phyloP scores from a whole-genome alignment of 306 rosid genomes.

The Dicorynia guianensis region DNA sequence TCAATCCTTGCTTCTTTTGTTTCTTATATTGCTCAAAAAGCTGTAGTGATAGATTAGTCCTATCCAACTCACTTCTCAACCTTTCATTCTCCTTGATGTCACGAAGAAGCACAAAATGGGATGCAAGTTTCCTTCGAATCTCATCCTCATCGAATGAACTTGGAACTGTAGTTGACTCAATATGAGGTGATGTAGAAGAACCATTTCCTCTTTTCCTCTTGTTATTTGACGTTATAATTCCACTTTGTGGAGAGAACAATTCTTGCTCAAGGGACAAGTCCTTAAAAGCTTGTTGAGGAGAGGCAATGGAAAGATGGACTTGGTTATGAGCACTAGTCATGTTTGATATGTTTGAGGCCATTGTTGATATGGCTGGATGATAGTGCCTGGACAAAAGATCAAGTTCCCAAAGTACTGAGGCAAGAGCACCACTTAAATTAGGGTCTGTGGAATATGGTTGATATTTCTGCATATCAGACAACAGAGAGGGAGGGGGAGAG shows the following conservation, averaged over 20 bases:
- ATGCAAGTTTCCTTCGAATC: constrained; percentile 59
- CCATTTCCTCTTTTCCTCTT: constrained; percentile 59
- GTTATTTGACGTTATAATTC: constrained; percentile 48
- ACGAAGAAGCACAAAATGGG: constrained; percentile 70
- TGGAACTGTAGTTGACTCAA: constrained; percentile 36
- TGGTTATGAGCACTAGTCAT: constrained; percentile 68
- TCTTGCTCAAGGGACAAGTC: constrained; percentile 74
- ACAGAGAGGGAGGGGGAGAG: neutral
- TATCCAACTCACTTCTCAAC: constrained; percentile 72
- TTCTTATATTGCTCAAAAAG: constrained; percentile 72
- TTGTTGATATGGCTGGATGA: constrained; percentile 75
- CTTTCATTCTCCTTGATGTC: constrained; percentile 81
- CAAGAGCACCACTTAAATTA: constrained; percentile 94
- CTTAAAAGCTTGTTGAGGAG: constrained; percentile 81
- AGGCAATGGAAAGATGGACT: constrained; percentile 56
- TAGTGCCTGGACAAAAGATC: constrained; percentile 78
- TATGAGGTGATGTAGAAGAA: constrained; percentile 41
- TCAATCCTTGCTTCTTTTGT: constrained; percentile 55
- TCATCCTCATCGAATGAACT: constrained; percentile 61
- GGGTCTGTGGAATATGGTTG: constrained; percentile 86
- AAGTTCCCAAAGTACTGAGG: constrained; percentile 96
- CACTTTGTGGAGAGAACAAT: constrained; percentile 53
- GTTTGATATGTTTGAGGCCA: constrained; percentile 69
- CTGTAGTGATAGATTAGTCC: constrained; percentile 55
- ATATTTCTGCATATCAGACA: constrained; percentile 70